Base-by-base conservation (phyloP, 371 early-diverging fungal genomes). In the Zopfochytrium polystomum region DNA sequence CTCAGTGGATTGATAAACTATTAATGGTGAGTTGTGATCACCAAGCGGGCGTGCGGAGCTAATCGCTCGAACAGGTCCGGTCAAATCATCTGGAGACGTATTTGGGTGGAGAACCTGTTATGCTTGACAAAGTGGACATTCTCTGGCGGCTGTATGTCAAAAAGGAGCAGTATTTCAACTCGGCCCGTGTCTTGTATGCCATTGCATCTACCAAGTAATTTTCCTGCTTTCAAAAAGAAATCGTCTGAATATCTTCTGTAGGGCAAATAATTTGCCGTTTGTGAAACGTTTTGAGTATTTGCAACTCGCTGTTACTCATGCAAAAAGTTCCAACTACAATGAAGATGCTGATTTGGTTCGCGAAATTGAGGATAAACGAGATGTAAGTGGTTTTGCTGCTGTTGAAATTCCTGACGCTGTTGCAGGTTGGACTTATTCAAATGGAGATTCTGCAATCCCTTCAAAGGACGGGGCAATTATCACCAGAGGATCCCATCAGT, bases 101-200 rank as follows among this genome's bases (percentile, higher is more conserved):
- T 57, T 75, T 93, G 56, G 70, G 74, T 52, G 62, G 78, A 22
- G 79, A 80, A 50, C 80, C 85, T 2, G 58, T 62, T 11, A 67
- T 76, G 1, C 44, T 81, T 13, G 80, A 82, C 20, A 77, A 75
- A 34, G 71, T 76, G 23, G 81, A 87, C 33, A 76, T 91, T 55
- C 75, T 92, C 25, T 91, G 90, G 87, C 77, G 81, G 53, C 89
- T 82, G 63, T 90, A 88, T 59, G 79, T 86, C 55, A 79, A 80
- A 47, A 70, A 77, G 23, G 76, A 76, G 48, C 78, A 83, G 58
- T 88, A 79, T 65, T 74, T 74, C 30, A 80, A 84, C 27, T 87
- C 92, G 1, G 87, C 91, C 1, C 38, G 73, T 13, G 85, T 85
- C 42, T 80, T 87, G 32, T 76, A 76, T 29, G 68, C 79, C 43